Evolutionary conservation across 257 asterid species (phyloP).

Genomic region (Nicotiana otophora): DNA sequence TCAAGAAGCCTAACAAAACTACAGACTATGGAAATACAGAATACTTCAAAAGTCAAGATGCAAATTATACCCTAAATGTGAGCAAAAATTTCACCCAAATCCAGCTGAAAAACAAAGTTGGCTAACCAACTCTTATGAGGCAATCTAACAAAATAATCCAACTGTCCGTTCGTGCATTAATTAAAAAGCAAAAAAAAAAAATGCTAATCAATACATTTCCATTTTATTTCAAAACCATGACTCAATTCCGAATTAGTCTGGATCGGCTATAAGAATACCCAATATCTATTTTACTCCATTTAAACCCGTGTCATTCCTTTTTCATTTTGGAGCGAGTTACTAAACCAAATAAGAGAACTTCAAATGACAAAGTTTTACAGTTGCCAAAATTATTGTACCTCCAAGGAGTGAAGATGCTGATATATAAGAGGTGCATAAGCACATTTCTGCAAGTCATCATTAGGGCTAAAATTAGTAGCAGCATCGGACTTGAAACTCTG

Average conservation of each 20-base stretch:
- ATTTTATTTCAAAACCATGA: not conserved
- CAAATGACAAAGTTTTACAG: not conserved
- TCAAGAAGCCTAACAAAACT: not conserved
- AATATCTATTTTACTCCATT: not conserved
- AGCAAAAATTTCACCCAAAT: not conserved
- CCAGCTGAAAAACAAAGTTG: not conserved
- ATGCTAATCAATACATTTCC: not conserved
- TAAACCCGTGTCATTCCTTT: not conserved
- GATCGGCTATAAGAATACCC: not conserved
- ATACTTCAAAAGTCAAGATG: not conserved
- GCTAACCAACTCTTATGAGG: not conserved
- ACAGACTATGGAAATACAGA: not conserved
- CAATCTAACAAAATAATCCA: not conserved
- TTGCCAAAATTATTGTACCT: slow-evolving; percentile 34
- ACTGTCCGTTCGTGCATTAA: not conserved
- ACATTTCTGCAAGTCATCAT: slow-evolving; percentile 25
- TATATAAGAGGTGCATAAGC: slow-evolving; percentile 51
- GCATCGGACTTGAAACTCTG: not conserved
- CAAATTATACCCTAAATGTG: not conserved
- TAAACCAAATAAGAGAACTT: not conserved
- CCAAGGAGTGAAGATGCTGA: slow-evolving; percentile 61
- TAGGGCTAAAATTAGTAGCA: slow-evolving; percentile 28
- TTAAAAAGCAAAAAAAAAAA: not conserved
- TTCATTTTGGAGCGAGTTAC: not conserved
- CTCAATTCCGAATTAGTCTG: not conserved